Base-by-base conservation (phyloP, 208 protist species). In the Trypanosoma brucei region DNA sequence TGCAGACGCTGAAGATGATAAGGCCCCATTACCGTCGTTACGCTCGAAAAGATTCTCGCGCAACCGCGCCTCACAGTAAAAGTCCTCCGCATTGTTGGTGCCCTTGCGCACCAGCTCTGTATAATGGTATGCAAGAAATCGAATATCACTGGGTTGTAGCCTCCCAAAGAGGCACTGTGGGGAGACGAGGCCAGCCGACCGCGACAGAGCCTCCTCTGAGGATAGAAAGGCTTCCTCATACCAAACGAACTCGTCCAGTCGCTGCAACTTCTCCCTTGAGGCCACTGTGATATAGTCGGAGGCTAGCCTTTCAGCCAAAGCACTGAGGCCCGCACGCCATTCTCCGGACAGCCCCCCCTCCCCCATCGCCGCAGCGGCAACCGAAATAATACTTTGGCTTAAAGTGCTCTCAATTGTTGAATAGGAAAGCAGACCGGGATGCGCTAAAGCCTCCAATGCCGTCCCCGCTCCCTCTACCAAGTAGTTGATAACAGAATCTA, bases 261-360 rank as follows among this genome's bases (percentile, higher is more conserved):
- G 30, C n/a, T 40, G 11, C 45, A 76, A 50, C 31, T 70, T 63
- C 13, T 34, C 50, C 54, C 62, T 59, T 38, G 65, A 56, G 39
- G 56, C 55, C 58, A 61, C 63, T 33, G 33, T 39, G 35, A 76
- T 59, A 22, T 54, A 62, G 35, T 89, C 79, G 5, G 58, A 55
- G 6, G 73, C 76, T 9, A 89, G n/a, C 8, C 79, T 72, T 59
- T 89, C 83, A 3, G 79, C 76, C 14, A 89, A 58, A 7, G 66
- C 78, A n/a, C 56, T 56, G 46, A 83, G 64, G 4, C 73, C 79
- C 22, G 58, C 68, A 52, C 59, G 57, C 72, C 79, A 89, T 35
- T 83, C 81, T 5, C 54, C 38, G 7, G 81, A 69, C 6, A 83
- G 49, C n/a, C 55, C 55, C 31, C 36, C n/a, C 39, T 13, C 34